Evolutionary conservation across 208 protist species (phyloP), one percentile per base, ranked within the genome.

Genomic region (Trypanosoma avium): DNA sequence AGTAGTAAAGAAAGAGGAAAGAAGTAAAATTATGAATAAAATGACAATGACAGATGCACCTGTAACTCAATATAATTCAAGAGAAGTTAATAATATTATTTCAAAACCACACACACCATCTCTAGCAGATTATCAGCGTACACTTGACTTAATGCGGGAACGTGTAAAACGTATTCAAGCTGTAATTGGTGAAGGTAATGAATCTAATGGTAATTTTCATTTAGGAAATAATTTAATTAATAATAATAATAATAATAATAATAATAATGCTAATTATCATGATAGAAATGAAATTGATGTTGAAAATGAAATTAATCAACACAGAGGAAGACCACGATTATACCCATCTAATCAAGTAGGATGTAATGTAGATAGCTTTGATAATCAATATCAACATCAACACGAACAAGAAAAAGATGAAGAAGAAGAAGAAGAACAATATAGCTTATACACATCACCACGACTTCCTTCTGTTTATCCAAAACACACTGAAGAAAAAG

Each of bases 161-260:
- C 84, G 84, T 13, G 72, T 91, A 29, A 65, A 68, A 32, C 64
- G 71, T 50, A 82, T 91, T 22, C 73, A 84, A 48, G 53, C 57
- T 7, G 46, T 86, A 15, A 67, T 91, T 32, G 24, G 56, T 19
- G 52, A 57, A 1, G n/a, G 32, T 21, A 33, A 22, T 33, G 48
- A 54, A 15, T 19, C 9, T 17, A 38, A 47, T 9, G 35, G 4
- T 32, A n/a, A 4, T 26, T 19, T 13, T 22, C 12, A 21, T 40
- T 26, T 24, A 4, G 50, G 13, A 56, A 3, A 40, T 4, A 10
- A 5, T 17, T 32, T 29, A 17, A 6, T 26, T 32, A 13, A 6
- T n/a, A 32, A 54, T n/a, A 32, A 33, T 17, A 27, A 24, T 15
- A 6, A 29, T 53, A 24, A 17, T 8, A 32, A n/a, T 12, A 32